These are phyloP conservation scores for Phytophthora capsici DNA, from an alignment of 352 stramenopile species.

Conservation along the genomic window DNA sequence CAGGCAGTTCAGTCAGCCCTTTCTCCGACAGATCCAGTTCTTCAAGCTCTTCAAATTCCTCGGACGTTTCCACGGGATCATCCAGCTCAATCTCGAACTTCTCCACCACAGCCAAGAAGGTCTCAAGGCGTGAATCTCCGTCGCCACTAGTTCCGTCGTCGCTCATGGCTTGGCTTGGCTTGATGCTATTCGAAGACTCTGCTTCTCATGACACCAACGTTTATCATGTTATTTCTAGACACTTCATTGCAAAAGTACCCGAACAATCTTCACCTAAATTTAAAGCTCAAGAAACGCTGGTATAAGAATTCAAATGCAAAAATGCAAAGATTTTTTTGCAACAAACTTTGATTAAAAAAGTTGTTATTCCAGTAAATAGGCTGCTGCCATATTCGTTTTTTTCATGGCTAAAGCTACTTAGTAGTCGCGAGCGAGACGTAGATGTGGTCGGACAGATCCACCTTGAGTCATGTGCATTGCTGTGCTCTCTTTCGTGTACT, in stretches of 20 bases:
- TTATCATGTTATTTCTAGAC: slow-evolving; percentile 19
- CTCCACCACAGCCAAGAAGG: slow-evolving; percentile 68
- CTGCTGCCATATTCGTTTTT: slow-evolving; percentile 14
- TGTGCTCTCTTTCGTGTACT: slow-evolving; percentile 53
- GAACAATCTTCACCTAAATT: slow-evolving; percentile 22
- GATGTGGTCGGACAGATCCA: slow-evolving; percentile 14
- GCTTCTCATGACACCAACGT: slow-evolving; percentile 2
- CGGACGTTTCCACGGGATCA: slow-evolving; percentile 60
- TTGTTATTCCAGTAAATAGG: slow-evolving; percentile 40
- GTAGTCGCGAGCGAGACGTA: slow-evolving; percentile 3
- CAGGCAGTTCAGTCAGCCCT: slow-evolving; percentile 61
- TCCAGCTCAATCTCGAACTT: slow-evolving; percentile 78
- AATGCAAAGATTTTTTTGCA: background rate
- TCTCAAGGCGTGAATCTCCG: slow-evolving; percentile 41
- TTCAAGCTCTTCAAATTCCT: slow-evolving; percentile 75
- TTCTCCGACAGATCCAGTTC: slow-evolving; percentile 88
- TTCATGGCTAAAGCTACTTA: slow-evolving; percentile 15
- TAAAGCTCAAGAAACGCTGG: background rate
- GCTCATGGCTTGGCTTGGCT: slow-evolving; percentile 46
- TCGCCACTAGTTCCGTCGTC: slow-evolving; percentile 44
- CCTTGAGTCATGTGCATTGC: slow-evolving; percentile 43
- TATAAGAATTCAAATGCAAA: too few relatives aligned
- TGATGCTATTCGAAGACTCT: slow-evolving; percentile 33
- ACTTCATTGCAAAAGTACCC: background rate
- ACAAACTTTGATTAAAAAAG: slow-evolving; percentile 13